phyloP scores from a whole-genome alignment of 371 early-diverging fungal genomes.

The Lichtheimia corymbifera region DNA sequence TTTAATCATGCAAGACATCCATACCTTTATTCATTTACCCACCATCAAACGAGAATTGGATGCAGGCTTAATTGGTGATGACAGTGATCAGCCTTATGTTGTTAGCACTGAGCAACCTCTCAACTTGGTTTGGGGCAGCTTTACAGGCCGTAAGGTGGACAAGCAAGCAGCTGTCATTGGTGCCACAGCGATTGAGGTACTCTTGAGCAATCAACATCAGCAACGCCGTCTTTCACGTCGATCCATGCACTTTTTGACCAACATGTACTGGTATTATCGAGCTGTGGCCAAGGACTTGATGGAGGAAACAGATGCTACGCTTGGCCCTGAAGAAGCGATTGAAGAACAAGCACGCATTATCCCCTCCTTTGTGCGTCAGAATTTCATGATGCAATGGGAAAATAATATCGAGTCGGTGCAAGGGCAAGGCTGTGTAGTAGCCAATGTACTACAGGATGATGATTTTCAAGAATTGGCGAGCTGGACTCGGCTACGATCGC shows the following conservation, averaged over 20 bases:
- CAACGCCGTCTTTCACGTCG: slow-evolving; percentile 10
- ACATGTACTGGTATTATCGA: slow-evolving; percentile 32
- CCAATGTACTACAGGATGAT: slow-evolving; percentile 37
- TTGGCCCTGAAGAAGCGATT: slow-evolving; percentile 23
- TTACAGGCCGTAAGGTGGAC: slow-evolving; percentile 15
- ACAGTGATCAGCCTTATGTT: slow-evolving; percentile 25
- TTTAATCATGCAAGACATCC: slow-evolving; percentile 40
- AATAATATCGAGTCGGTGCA: slow-evolving; percentile 45
- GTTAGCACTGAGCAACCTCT: slow-evolving; percentile 22
- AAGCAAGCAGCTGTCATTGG: slow-evolving; percentile 30
- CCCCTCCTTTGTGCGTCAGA: slow-evolving; percentile 28
- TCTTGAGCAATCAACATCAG: slow-evolving; percentile 14
- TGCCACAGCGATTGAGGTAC: slow-evolving; percentile 17
- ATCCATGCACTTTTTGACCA: slow-evolving; percentile 22
- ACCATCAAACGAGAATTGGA: slow-evolving; percentile 28
- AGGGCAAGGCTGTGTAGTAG: slow-evolving; percentile 25
- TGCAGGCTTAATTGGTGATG: slow-evolving; percentile 25
- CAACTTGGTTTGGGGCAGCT: slow-evolving; percentile 35
- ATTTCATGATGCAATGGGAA: slow-evolving; percentile 37
- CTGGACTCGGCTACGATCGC: slow-evolving; percentile 26
- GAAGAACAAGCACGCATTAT: slow-evolving; percentile 30
- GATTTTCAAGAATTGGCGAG: slow-evolving; percentile 31
- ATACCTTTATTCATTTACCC: slow-evolving; percentile 33
- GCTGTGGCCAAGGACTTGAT: slow-evolving; percentile 13
- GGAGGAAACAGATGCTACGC: slow-evolving; percentile 15